Base-by-base conservation (phyloP, 179 eudicot species). In the Drosera spatulata region DNA sequence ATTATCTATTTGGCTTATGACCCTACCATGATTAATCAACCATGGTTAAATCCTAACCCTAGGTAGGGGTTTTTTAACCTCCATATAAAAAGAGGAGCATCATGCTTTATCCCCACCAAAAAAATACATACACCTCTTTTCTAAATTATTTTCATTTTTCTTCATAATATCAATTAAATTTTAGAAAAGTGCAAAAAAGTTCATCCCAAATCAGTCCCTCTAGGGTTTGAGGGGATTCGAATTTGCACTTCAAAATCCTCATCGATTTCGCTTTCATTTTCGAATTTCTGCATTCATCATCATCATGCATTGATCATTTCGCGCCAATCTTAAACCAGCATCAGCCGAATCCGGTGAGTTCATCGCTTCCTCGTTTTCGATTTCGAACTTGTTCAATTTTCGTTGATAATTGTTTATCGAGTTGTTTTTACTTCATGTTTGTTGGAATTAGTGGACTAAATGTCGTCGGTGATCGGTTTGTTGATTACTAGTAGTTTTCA, bases 141-240 rank as follows among this genome's bases (percentile, higher is more conserved):
- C 12, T 50, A 4, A 4, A 50, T 14, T 50, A 47, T 47, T 43
- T 43, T 43, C 5, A 4, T 43, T 43, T 43, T 43, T 43, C 45
- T 43, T 43, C 45, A 43, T 43, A 7, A 43, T 43, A 43, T 43
- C 8, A 47, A 7, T 47, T 47, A 50, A 50, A 50, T 50, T 50
- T 42, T 43, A 62, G 10, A n/a, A 61, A 11, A 7, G 13, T 37
- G 44, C 55, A 50, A 50, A 56, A 47, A 52, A 55, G 61, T 41
- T 65, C 45, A 57, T 51, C 7, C 61, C 39, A 11, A 40, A 56
- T 56, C 39, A 5, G 10, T 65, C 49, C 41, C 41, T 44, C 56
- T 57, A 70, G 72, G 74, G 72, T 70, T 75, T 56, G 41, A 51
- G 61, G 61, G 66, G 64, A 60, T 63, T 68, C 45, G 37, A 40